phyloP scores from a whole-genome alignment of 2,329 filamentous ascomycete species.

The Aquanectria penicillioides region DNA sequence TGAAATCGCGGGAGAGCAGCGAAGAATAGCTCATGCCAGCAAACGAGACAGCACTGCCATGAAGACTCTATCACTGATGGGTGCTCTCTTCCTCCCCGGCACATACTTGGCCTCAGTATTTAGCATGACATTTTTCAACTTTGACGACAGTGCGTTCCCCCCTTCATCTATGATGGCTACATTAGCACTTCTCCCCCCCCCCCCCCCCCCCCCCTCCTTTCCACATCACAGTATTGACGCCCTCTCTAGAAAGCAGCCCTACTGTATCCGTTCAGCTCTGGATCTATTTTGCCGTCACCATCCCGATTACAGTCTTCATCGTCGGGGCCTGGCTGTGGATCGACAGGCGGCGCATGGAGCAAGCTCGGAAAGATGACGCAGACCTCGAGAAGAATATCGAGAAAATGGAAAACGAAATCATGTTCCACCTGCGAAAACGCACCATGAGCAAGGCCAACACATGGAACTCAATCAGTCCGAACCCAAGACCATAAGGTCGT shows the following conservation, averaged over 20 bases:
- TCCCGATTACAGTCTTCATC: conserved; percentile 66
- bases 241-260: too few species aligned
- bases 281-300: conserved; percentile 71
- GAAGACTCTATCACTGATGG: conserved; percentile 72
- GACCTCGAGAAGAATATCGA: conserved; percentile 66
- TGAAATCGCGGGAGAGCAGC: conserved; percentile 69
- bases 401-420: conserved; percentile 66
- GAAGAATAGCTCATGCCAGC: conserved; percentile 66
- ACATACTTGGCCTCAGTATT: conserved; percentile 72
- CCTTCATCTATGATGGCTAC: too few species aligned
- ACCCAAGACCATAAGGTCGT: conserved; percentile 31
- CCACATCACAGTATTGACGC: too few species aligned
- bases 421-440: conserved; percentile 64
- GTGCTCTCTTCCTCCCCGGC: conserved; percentile 70
- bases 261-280: conserved; percentile 64
- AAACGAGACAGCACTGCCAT: conserved; percentile 72
- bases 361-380: conserved; percentile 59
- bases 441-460: conserved; percentile 67
- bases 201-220: too few species aligned
- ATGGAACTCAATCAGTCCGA: conserved; percentile 56
- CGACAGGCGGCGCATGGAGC: conserved; percentile 60
- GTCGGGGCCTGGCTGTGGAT: conserved; percentile 65
- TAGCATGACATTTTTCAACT: conserved; percentile 75
- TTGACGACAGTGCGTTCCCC: conserved; percentile 54
- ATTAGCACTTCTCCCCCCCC: too few species aligned